Evolutionary conservation across 2,329 filamentous ascomycete species (phyloP).

Genomic region (Hymenoscyphus fraxineus): DNA sequence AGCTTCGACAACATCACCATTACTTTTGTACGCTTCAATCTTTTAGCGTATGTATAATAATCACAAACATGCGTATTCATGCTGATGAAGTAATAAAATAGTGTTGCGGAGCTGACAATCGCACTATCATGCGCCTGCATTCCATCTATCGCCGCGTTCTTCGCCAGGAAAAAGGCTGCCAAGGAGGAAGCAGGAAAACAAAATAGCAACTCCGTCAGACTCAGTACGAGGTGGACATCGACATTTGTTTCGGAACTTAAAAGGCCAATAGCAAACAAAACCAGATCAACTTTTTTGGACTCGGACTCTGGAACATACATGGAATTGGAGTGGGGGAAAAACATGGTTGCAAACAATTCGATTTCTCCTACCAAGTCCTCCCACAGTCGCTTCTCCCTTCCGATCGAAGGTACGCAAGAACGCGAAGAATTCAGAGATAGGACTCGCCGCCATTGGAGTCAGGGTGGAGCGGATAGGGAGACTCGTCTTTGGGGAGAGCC

Average conservation of each 20-base stretch:
- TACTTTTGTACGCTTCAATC: conserved; percentile 15
- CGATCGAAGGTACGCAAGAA: no score
- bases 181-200: neutral
- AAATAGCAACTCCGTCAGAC: neutral
- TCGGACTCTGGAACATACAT: neutral
- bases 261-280: neutral
- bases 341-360: neutral
- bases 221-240: neutral
- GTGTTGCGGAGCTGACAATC: conserved; percentile 28
- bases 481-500: neutral
- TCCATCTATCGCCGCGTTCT: conserved; percentile 27
- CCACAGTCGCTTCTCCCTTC: neutral
- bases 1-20: conserved; percentile 14
- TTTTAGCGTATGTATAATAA: conserved; percentile 27
- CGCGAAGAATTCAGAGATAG: no score
- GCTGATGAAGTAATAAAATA: conserved; percentile 1
- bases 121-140: conserved; percentile 32
- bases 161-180: neutral
- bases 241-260: neutral
- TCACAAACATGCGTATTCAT: neutral
- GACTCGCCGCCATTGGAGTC: neutral
- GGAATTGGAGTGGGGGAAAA: neutral
- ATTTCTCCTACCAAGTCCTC: neutral
- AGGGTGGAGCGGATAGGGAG: neutral
- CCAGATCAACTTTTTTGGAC: neutral